Conservation (phyloP, 306 rosid genomes). For the Trifolium repens region DNA sequence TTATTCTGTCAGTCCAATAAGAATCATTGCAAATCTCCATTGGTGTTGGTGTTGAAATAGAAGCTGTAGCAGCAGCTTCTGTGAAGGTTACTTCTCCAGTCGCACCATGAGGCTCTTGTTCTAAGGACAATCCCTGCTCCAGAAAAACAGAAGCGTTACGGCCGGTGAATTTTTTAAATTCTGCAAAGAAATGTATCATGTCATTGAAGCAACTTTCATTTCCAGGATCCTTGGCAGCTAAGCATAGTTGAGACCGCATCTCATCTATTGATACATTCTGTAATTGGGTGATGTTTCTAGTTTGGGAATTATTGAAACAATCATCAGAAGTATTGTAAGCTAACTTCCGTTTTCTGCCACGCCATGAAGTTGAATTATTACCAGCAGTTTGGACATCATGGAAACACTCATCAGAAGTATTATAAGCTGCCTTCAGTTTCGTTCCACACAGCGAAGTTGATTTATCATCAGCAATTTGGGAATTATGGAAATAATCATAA, state of each 20-base stretch:
- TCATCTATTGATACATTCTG: conserved; percentile 50
- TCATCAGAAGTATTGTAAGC: conserved; percentile 38
- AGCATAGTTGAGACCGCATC: conserved; percentile 54
- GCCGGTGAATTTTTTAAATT: conserved; percentile 53
- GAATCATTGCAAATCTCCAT: conserved; percentile 55
- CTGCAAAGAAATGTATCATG: conserved; percentile 50
- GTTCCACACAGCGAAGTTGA: background rate
- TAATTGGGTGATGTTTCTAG: conserved; percentile 20
- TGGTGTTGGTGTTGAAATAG: conserved; percentile 35
- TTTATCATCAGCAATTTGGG: background rate
- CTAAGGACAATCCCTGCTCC: conserved; percentile 43
- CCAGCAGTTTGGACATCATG: background rate
- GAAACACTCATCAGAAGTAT: background rate
- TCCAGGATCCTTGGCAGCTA: conserved; percentile 57
- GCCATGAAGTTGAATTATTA: background rate
- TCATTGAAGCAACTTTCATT: conserved; percentile 37
- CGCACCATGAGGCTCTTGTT: conserved; percentile 48
- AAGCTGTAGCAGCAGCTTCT: conserved; percentile 19
- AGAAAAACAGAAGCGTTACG: conserved; percentile 34
- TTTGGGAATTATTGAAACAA: conserved; percentile 32
- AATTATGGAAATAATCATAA: conserved; percentile 31
- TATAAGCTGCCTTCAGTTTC: background rate
- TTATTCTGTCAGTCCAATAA: conserved; percentile 71
- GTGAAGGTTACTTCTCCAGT: conserved; percentile 44
- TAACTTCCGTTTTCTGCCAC: conserved; percentile 1